These are phyloP conservation scores for Pythium scleroteichum DNA, from an alignment of 352 stramenopile species.

Conservation along the genomic window DNA sequence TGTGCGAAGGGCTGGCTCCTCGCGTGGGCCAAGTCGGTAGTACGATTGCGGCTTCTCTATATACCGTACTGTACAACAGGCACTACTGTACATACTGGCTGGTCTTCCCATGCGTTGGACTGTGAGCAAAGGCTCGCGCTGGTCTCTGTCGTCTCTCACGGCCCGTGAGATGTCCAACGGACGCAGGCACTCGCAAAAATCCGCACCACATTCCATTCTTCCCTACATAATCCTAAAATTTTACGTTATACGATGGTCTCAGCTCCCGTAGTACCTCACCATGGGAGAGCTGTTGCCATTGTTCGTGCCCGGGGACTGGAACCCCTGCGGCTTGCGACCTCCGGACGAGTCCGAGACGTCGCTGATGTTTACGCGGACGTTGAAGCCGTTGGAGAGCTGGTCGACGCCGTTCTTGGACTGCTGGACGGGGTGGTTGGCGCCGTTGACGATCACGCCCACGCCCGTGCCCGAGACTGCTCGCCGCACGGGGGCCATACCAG, in stretches of 20 bases:
- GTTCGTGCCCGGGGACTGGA: constrained; percentile 3
- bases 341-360: background rate
- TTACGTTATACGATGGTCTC: constrained; percentile 2
- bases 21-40: too few relatives aligned
- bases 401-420: background rate
- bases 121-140: too few relatives aligned
- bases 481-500: constrained; percentile 24
- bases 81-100: too few relatives aligned
- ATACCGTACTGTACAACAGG: too few relatives aligned
- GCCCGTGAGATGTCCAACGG: too few relatives aligned
- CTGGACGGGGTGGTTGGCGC: constrained; percentile 19
- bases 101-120: too few relatives aligned
- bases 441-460: constrained; percentile 18
- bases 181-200: too few relatives aligned
- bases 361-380: constrained; percentile 14
- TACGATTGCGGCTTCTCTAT: too few relatives aligned
- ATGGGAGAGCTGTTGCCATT: constrained; percentile 17
- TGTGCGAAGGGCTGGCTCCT: too few relatives aligned
- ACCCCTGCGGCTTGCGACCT: constrained; percentile 1
- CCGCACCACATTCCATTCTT: background rate
- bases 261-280: constrained; percentile 27
- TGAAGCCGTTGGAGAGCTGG: constrained; percentile 12
- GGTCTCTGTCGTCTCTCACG: too few relatives aligned
- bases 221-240: background rate
- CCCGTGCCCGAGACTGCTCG: constrained; percentile 11